These are phyloP conservation scores for Neurospora africana DNA, from an alignment of 495 filamentous ascomycete species.

Conservation along the genomic window DNA sequence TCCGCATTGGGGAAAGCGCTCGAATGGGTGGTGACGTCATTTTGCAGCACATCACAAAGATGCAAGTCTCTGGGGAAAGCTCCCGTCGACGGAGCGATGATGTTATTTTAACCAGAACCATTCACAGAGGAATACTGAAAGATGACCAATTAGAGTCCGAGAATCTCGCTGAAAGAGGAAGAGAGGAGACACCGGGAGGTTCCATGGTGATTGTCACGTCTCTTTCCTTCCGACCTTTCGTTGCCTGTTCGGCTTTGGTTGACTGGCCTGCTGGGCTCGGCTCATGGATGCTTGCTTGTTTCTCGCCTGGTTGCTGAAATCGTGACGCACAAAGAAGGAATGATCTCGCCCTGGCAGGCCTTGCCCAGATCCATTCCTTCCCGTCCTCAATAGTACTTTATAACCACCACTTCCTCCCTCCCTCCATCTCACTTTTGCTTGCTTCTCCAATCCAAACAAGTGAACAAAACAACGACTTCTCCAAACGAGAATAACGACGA, in stretches of 20 bases:
- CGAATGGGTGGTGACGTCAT: conserved; percentile 26
- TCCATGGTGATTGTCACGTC: not conserved
- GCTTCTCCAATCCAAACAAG: conserved; percentile 3
- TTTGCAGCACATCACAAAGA: conserved; percentile 14
- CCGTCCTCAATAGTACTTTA: conserved; percentile 2
- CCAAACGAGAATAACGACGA: not conserved
- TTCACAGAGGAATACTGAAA: not conserved
- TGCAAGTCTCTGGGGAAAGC: conserved; percentile 6
- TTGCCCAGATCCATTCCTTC: conserved; percentile 1
- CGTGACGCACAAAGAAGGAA: conserved; percentile 23
- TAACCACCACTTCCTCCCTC: conserved; percentile 8
- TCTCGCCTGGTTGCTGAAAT: conserved; percentile 2
- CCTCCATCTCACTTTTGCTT: conserved; percentile 1
- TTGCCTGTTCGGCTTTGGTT: not conserved
- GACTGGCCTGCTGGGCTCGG: not conserved
- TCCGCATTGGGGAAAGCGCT: not conserved
- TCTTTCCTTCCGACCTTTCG: not conserved
- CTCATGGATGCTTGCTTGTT: not conserved
- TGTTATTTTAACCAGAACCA: conserved; percentile 7
- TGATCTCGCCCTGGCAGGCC: not conserved
- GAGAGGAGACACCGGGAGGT: not conserved
- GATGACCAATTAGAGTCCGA: not conserved
- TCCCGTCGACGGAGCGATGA: conserved; percentile 23
- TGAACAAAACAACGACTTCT: conserved; percentile 1
- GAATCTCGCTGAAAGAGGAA: not conserved